phyloP scores from a whole-genome alignment of 75 land plant species.

The Selaginella moellendorffii region DNA sequence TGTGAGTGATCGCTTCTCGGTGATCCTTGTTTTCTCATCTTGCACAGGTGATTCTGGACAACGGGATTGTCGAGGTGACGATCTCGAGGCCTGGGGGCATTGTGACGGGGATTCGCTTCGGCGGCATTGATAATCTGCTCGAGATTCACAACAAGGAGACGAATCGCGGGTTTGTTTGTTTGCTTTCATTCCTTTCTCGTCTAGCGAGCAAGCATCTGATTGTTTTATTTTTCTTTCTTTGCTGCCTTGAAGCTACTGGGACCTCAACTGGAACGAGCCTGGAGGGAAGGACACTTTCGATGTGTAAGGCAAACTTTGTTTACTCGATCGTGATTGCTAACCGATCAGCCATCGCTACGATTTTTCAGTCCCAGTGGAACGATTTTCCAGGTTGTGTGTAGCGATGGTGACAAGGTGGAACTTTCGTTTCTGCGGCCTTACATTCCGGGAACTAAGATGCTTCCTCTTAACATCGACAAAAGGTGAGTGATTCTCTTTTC shows the following conservation, averaged over 20 bases:
- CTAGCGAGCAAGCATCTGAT: too few species aligned
- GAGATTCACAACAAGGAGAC: conserved; percentile 39
- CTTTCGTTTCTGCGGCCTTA: conserved; percentile 36
- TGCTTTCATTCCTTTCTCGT: not conserved
- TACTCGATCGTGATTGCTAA: not conserved
- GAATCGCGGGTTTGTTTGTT: not conserved
- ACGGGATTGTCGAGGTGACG: conserved; percentile 51
- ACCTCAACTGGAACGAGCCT: conserved; percentile 41
- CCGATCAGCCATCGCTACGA: not conserved
- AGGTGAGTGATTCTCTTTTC: not conserved
- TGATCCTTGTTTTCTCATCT: too few species aligned
- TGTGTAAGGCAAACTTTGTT: conserved; percentile 19
- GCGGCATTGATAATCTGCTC: conserved; percentile 51
- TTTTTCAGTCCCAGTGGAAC: conserved; percentile 2
- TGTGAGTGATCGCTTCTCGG: too few species aligned
- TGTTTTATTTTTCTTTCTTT: not conserved
- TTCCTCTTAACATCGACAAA: conserved; percentile 14
- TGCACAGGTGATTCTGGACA: conserved; percentile 58
- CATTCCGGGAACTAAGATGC: not conserved
- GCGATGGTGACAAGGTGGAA: conserved; percentile 47
- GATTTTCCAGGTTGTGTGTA: conserved; percentile 20
- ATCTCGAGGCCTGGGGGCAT: conserved; percentile 58
- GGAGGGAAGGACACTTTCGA: conserved; percentile 34
- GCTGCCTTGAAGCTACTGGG: conserved; percentile 36
- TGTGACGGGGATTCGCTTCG: conserved; percentile 42